Conservation (phyloP, 2,329 filamentous ascomycete genomes). For the Alternaria sp. region DNA sequence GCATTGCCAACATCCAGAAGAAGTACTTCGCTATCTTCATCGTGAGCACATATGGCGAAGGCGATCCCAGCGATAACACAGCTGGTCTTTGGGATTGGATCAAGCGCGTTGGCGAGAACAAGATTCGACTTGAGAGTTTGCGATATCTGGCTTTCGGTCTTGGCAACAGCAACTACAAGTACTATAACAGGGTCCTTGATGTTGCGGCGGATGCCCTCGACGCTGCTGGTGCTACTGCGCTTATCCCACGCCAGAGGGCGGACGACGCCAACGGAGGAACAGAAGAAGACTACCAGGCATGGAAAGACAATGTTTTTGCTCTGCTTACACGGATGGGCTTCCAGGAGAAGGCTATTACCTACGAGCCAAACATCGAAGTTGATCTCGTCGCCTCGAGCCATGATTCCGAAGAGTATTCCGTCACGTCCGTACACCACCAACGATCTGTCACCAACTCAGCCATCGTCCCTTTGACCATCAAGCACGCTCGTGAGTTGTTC, state of each 20-base stretch:
- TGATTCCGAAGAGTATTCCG: conserved; percentile 22
- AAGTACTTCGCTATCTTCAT: conserved; percentile 47
- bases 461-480: conserved; percentile 44
- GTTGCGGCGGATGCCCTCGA: conserved; percentile 45
- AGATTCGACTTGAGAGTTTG: conserved; percentile 36
- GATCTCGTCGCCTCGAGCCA: conserved; percentile 17
- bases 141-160: conserved; percentile 55
- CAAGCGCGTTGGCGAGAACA: conserved; percentile 34
- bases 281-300: conserved; percentile 54
- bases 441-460: conserved; percentile 40
- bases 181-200: conserved; percentile 56
- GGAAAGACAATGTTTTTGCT: conserved; percentile 51
- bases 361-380: conserved; percentile 45
- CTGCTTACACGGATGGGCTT: conserved; percentile 45
- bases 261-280: conserved; percentile 55
- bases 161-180: conserved; percentile 59
- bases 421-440: conserved; percentile 40
- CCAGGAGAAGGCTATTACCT: conserved; percentile 44
- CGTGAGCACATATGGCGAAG: conserved; percentile 51
- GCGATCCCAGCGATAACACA: conserved; percentile 52
- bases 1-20: conserved; percentile 42
- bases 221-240: conserved; percentile 41
- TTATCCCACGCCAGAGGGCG: conserved; percentile 48
- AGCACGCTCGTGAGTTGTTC: conserved; percentile 47
- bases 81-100: conserved; percentile 47